Percentiles rank a stretch among this genome's conserved stretches.
phyloP scores from a whole-genome alignment of 345 rosid species.

The Lepidium africanum region DNA sequence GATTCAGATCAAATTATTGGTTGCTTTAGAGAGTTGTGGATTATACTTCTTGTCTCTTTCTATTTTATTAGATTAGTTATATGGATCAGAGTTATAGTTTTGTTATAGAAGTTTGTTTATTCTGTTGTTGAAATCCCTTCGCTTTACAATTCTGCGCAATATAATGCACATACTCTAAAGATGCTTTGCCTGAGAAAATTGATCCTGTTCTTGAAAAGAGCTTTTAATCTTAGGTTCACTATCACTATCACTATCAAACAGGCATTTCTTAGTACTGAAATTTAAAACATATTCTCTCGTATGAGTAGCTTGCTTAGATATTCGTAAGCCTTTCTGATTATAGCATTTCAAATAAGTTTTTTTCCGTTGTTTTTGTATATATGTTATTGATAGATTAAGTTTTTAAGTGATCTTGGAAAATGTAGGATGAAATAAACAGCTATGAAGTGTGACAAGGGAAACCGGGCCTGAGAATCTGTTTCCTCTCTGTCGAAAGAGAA shows the following conservation, averaged over 20 bases:
- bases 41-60: constrained; percentile 15
- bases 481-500: constrained; percentile 13
- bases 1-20: constrained; percentile 25
- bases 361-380: not conserved
- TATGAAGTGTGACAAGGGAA: not conserved
- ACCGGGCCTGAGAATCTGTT: not conserved
- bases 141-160: not conserved
- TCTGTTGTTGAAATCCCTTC: not conserved
- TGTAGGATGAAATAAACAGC: not conserved
- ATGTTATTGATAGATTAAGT: not conserved
- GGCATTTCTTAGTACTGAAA: too few relatives aligned
- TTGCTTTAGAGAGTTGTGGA: constrained; percentile 19
- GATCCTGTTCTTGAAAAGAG: not conserved
- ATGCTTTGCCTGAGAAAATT: not conserved
- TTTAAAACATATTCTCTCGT: not conserved
- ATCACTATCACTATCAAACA: too few relatives aligned
- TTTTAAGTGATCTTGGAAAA: not conserved
- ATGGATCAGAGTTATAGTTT: not conserved
- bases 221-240: not conserved
- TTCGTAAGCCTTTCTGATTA: not conserved
- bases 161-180: not conserved
- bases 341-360: not conserved
- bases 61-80: not conserved
- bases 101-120: not conserved
- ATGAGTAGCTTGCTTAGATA: not conserved